Base-by-base conservation (phyloP, 352 stramenopile species). In the Aphanomyces cochlioides region DNA sequence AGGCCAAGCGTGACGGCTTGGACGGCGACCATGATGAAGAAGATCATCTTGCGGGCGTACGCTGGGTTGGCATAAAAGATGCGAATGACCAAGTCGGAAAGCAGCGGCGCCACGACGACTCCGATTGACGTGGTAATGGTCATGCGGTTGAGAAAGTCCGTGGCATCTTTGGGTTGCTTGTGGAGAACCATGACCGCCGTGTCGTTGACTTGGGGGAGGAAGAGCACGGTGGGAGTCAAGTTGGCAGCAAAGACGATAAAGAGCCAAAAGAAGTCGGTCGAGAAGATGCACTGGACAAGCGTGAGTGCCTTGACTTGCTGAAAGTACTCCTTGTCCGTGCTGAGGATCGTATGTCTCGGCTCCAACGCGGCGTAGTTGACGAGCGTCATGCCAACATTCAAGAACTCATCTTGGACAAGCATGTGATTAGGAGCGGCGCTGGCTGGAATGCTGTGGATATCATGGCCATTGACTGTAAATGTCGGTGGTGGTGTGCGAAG, bases 41-140 rank as follows among this genome's bases (percentile, higher is more conserved):
- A 56, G 21, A 72, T 19, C 15, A 37, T 15, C 21, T 72, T 72
- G 36, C 67, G 56, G 7, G 56, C 67, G 39, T 57, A 72, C 7
- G 67, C 67, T n/a, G 67, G 67, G 67, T 72, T 72, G 53, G 59
- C 21, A 37, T 72, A 68, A 39, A 72, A 72, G 54, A 72, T 39
- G n/a, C 56, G 56, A 10, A 72, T 38, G 39, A 66, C 12, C 7
- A 17, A 8, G 41, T 72, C 67, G 28, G 67, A 72, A 39, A 59
- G 6, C 3, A 69, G 12, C 5, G 67, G 67, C 12, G 13, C 38
- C 4, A 72, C 12, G 5, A 72, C 21, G 3, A 53, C 54, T 7
- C 67, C 58, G 45, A 69, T 15, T 10, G 38, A 37, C 43, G 37
- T 72, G 37, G 37, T 15, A 8, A 70, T 37, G 39, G 43, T 6